phyloP scores from a whole-genome alignment of 352 stramenopile genomes.

The Globisporangium cederbergense region DNA sequence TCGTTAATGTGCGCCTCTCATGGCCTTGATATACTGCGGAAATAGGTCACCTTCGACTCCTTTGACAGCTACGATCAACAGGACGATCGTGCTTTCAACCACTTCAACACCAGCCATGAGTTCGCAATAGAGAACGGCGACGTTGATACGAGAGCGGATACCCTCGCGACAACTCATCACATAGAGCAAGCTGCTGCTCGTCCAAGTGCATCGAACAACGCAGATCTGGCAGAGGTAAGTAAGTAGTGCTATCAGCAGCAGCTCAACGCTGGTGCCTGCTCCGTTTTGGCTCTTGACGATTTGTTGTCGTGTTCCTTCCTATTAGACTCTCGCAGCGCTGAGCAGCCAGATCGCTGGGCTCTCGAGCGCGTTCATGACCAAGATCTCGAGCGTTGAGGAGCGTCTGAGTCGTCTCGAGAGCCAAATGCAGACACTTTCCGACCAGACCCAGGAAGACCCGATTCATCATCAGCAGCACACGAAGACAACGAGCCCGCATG shows the following conservation, averaged over 20 bases:
- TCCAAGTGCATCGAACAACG: neutral
- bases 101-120: neutral
- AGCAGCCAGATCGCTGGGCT: conserved; percentile 31
- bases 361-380: conserved; percentile 28
- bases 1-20: too few species aligned
- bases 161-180: neutral
- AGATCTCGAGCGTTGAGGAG: conserved; percentile 36
- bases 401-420: conserved; percentile 30
- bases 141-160: too few species aligned
- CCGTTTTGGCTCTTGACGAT: neutral
- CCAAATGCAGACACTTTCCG: conserved; percentile 23
- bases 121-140: neutral
- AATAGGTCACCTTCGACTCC: neutral
- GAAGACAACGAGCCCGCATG: neutral
- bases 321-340: conserved; percentile 21
- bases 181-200: neutral
- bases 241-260: neutral
- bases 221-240: conserved; percentile 7
- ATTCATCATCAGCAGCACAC: conserved; percentile 16
- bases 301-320: neutral
- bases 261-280: too few species aligned
- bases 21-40: neutral
- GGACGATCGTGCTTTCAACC: neutral
- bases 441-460: conserved; percentile 23
- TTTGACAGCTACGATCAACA: neutral